Evolutionary conservation across 495 filamentous ascomycete species (phyloP).

Genomic region (Friedmanniomyces simplex): DNA sequence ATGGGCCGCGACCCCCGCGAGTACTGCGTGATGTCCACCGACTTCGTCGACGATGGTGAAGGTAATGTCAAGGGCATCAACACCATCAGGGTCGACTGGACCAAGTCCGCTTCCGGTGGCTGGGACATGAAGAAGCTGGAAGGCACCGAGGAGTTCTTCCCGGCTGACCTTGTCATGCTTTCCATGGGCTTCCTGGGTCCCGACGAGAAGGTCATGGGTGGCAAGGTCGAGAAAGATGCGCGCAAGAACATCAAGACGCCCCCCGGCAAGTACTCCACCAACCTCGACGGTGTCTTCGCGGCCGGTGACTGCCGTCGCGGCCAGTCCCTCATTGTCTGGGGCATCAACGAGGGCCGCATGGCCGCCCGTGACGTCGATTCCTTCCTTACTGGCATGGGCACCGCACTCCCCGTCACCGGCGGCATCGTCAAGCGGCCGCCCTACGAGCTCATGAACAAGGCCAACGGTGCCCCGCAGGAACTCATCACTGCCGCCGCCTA

Average conservation of each 20-base stretch:
- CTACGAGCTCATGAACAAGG: conserved; percentile 40
- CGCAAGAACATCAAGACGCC: conserved; percentile 98
- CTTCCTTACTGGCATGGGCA: conserved; percentile 66
- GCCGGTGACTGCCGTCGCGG: conserved; percentile 95
- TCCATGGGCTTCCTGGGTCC: conserved; percentile 99
- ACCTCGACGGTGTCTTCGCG: conserved; percentile 81
- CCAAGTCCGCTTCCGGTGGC: conserved; percentile 75
- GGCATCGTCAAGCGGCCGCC: conserved; percentile 84
- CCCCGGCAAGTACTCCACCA: conserved; percentile 80
- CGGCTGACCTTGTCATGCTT: conserved; percentile 87
- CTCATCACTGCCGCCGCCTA: conserved; percentile 30
- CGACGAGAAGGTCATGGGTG: conserved; percentile 79
- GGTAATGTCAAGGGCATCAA: conserved; percentile 95
- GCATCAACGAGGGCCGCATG: conserved; percentile 97
- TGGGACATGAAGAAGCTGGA: conserved; percentile 99
- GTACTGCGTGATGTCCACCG: conserved; percentile 98
- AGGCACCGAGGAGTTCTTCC: conserved; percentile 92
- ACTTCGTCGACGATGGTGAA: conserved; percentile 86
- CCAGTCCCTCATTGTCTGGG: conserved; percentile 97
- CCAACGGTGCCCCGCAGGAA: conserved; percentile 23
- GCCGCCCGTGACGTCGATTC: conserved; percentile 89
- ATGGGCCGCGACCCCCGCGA: conserved; percentile 96
- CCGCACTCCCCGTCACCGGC: conserved; percentile 80
- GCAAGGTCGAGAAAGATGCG: conserved; percentile 79
- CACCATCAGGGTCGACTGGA: conserved; percentile 95